phyloP scores from a whole-genome alignment of 192 early-diverging fungal genomes.

The Backusella sp. region DNA sequence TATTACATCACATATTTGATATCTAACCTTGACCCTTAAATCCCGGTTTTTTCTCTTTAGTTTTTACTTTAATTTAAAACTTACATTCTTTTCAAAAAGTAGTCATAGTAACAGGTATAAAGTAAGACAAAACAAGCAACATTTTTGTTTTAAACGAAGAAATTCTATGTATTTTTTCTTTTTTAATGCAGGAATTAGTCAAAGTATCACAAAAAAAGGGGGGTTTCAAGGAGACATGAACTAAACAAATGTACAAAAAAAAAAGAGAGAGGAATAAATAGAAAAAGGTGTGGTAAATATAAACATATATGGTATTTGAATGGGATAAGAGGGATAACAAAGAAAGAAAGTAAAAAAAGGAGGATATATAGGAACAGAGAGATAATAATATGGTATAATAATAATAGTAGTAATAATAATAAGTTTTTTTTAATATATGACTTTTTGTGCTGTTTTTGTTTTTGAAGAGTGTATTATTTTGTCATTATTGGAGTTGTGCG shows the following conservation, averaged over 20 bases:
- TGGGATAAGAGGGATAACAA: neutral
- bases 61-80: neutral
- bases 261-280: neutral
- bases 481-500: conserved; percentile 6
- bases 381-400: conserved; percentile 14
- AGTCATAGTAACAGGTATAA: no score
- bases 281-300: neutral
- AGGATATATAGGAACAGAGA: neutral
- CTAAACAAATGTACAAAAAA: neutral
- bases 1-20: neutral
- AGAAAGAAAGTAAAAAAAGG: neutral
- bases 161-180: neutral
- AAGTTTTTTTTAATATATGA: conserved; percentile 6
- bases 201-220: neutral
- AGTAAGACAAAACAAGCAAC: no score
- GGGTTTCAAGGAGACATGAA: neutral
- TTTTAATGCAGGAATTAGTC: neutral
- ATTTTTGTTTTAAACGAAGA: neutral
- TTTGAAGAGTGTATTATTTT: neutral
- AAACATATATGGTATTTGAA: neutral
- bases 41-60: neutral
- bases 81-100: neutral
- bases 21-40: neutral
- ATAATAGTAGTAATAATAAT: neutral
- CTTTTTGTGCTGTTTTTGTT: conserved; percentile 12